Evolutionary conservation across 2,329 filamentous ascomycete species (phyloP).

Genomic region (Aspergillus sclerotialis): DNA sequence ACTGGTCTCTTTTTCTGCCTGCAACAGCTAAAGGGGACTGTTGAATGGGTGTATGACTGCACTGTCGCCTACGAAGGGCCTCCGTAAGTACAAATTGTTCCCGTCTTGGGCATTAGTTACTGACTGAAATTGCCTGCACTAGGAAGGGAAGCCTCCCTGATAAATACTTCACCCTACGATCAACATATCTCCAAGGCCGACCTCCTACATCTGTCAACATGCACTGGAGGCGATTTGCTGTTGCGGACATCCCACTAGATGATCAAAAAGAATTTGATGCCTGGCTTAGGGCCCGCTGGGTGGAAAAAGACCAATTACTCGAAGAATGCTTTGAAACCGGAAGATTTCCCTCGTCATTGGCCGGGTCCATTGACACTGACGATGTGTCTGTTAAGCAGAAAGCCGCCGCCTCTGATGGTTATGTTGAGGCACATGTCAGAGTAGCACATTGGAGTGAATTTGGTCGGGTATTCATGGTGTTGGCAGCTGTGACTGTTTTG

Average conservation of each 20-base stretch:
- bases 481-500: constrained; percentile 27
- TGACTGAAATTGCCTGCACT: constrained; percentile 5
- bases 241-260: constrained; percentile 74
- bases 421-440: constrained; percentile 37
- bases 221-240: constrained; percentile 81
- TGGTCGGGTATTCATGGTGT: constrained; percentile 36
- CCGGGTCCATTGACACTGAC: constrained; percentile 42
- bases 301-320: constrained; percentile 83
- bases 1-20: constrained; percentile 57
- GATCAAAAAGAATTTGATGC: constrained; percentile 66
- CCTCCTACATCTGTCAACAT: constrained; percentile 95
- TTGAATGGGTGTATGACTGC: constrained; percentile 65
- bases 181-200: constrained; percentile 81
- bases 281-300: constrained; percentile 83
- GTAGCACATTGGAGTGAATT: constrained; percentile 38
- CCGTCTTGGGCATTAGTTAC: background rate
- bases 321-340: constrained; percentile 74
- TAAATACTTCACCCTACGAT: constrained; percentile 76
- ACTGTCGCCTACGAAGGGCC: constrained; percentile 94
- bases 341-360: constrained; percentile 66
- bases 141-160: constrained; percentile 81
- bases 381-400: constrained; percentile 28
- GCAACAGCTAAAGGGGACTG: constrained; percentile 50
- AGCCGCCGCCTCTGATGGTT: constrained; percentile 28
- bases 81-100: constrained; percentile 55